Evolutionary conservation across 2,329 filamentous ascomycete genomes (phyloP), one percentile per base, ranked within the genome.

Genomic region (Pochonia chlamydosporia): DNA sequence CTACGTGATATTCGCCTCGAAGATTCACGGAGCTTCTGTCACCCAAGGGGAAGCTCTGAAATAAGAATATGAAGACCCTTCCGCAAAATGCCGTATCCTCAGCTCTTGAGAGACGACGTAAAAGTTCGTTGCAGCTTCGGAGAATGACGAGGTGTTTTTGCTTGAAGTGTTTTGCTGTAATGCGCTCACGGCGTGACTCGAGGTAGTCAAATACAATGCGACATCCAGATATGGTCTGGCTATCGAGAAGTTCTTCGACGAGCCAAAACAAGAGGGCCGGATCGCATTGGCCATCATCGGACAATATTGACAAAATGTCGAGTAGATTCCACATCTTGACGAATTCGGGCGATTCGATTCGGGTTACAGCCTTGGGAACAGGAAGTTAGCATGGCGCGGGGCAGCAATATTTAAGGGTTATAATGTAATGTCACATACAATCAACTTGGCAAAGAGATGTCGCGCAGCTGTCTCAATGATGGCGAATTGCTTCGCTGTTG

Each of bases 61-160:
- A 99, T 62, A 99, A 81, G 66, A 96, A 99, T 54, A 99, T 96
- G 66, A 97, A 97, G 23, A 99, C 93, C 33, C 93, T 81, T 14
- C 93, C 93, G 61, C 93, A 99, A 63, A 99, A 99, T 1, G 95
- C 90, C 0, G 93, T 95, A 65, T 99, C 93, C 64, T 97, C 91
- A 4, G 93, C 92, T 48, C 93, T 82, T n/a, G 93, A 97, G 3
- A 99, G 76, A 40, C 93, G 81, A 30, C 92, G 84, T n/a, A 99
- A 74, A 14, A 99, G 75, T 68, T 97, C 93, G 65, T 97, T 99
- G 69, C 93, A 99, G 50, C 87, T 87, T 59, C 93, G 80, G n/a
- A 99, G 72, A 54, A 97, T 93, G 48, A 95, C 83, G 36, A 97
- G 71, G 49, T 89, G 85, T 65, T 95, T 96, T 62, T 87, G 85